A percentile compares a stretch with the other conserved stretches of the same genome.
These are phyloP conservation scores for Globomyces sp. DNA, from an alignment of 371 early-diverging fungal species.

Conservation along the genomic window DNA sequence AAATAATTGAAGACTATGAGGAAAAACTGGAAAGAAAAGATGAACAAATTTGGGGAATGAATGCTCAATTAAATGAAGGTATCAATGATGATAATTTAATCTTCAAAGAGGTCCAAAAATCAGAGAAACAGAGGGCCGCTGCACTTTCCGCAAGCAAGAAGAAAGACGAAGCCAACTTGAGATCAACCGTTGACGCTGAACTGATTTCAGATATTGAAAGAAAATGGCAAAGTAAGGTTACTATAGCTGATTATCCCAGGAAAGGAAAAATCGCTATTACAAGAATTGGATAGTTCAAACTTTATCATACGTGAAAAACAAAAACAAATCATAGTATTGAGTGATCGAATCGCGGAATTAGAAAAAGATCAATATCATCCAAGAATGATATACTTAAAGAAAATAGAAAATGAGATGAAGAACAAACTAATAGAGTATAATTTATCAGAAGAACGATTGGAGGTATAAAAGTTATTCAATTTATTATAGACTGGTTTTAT, in stretches of 20 bases:
- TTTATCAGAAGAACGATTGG: constrained; percentile 51
- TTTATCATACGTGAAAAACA: constrained; percentile 8
- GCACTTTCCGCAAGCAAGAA: constrained; percentile 30
- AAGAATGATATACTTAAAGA: constrained; percentile 48
- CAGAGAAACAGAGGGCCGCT: constrained; percentile 4
- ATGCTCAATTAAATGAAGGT: constrained; percentile 43
- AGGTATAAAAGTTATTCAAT: constrained; percentile 26
- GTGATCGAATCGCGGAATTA: constrained; percentile 32
- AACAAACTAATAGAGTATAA: constrained; percentile 47
- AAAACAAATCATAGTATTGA: constrained; percentile 23
- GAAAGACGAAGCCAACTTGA: constrained; percentile 16
- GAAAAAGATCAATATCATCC: constrained; percentile 49
- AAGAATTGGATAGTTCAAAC: constrained; percentile 8
- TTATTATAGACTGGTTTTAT: constrained; percentile 45
- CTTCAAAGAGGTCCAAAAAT: constrained; percentile 15
- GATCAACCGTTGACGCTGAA: constrained; percentile 35
- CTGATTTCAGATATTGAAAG: constrained; percentile 50
- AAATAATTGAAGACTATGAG: constrained; percentile 55
- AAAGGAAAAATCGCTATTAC: constrained; percentile 21
- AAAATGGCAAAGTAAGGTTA: constrained; percentile 43
- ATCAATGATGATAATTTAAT: no score
- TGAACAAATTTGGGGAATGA: constrained; percentile 59
- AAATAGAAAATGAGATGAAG: constrained; percentile 49
- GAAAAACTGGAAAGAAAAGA: constrained; percentile 51
- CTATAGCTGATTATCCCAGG: constrained; percentile 24